Base-by-base conservation (phyloP, 2,329 filamentous ascomycete species). In the Bipolaris gigantea region DNA sequence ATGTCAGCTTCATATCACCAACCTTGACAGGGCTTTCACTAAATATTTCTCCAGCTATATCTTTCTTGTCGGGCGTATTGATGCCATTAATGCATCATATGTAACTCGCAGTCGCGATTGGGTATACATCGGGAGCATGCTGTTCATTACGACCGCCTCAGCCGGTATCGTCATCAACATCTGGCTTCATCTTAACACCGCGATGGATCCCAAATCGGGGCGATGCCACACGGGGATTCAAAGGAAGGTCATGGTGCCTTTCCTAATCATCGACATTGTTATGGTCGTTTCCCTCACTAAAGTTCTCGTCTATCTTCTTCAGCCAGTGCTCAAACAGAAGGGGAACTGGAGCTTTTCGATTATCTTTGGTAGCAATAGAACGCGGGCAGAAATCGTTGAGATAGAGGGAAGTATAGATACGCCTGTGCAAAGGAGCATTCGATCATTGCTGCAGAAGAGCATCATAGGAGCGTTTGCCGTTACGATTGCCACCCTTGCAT, bases 11-110 rank as follows among this genome's bases (percentile, higher is more conserved):
- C 9, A 19, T 3, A 38, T 16, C 18, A 21, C 35, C 35, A 38
- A 38, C 18, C 39, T 8, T 23, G 25, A 32, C 3, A 10, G 25
- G 4, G 3, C n/a, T 15, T 21, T 4, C 0, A 15, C 19, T 39
- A 15, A 19, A 15, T 27, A 23, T 16, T n/a, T 21, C 47, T 23
- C 21, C 56, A 65, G 66, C 23, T 75, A 76, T 41, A 53, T 73
- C 11, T 76, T 75, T 56, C 63, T 77, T 5, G 66, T 75, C 25
- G 75, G 77, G 53, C 69, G 75, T 15, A 66, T 71, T 25, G 74
- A 76, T 43, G 63, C 72, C 7, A 66, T 76, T 19, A 65, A 73
- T 13, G 59, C 66, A 15, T 63, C 71, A 5, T 67, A 70, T 42
- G 56, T 65, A 10, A 51, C 59, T 10, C 66, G 75, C 13, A 57